phyloP scores from a whole-genome alignment of 2,329 filamentous ascomycete genomes.

The Fusarium praegraminearum region DNA sequence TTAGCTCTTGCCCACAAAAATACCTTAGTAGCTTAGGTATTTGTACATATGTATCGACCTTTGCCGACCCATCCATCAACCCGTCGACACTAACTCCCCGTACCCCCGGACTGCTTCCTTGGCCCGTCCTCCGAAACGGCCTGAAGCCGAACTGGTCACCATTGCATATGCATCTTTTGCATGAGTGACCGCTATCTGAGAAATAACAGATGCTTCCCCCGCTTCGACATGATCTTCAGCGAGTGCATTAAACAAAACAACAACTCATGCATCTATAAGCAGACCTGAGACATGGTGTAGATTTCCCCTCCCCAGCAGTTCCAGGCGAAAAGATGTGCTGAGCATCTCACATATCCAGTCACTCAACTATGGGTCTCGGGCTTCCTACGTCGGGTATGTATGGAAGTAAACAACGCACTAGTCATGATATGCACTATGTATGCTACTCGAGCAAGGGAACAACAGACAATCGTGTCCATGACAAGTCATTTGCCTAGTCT shows the following conservation, averaged over 20 bases:
- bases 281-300: slow-evolving; percentile 1
- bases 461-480: not conserved
- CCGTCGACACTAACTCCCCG: slow-evolving; percentile 10
- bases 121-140: slow-evolving; percentile 28
- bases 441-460: not conserved
- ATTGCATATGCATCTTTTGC: slow-evolving; percentile 21
- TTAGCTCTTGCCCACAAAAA: slow-evolving; percentile 2
- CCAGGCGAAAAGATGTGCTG: not conserved
- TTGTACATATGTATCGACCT: not conserved
- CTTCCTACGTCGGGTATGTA: slow-evolving; percentile 5
- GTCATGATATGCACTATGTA: slow-evolving; percentile 1
- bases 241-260: slow-evolving; percentile 8
- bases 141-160: slow-evolving; percentile 23
- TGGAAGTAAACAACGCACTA: slow-evolving; percentile 11
- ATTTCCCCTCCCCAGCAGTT: not conserved
- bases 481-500: not conserved
- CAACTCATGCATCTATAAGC: not conserved
- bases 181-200: slow-evolving; percentile 36
- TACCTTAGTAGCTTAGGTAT: not conserved
- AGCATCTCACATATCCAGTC: slow-evolving; percentile 5
- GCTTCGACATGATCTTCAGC: not conserved
- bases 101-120: slow-evolving; percentile 31
- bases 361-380: not conserved
- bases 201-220: slow-evolving; percentile 4
- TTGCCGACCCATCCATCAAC: slow-evolving; percentile 13